Evolutionary conservation across 257 asterid species (phyloP), one percentile per base, ranked within the genome.

Genomic region (Nicotiana knightiana): DNA sequence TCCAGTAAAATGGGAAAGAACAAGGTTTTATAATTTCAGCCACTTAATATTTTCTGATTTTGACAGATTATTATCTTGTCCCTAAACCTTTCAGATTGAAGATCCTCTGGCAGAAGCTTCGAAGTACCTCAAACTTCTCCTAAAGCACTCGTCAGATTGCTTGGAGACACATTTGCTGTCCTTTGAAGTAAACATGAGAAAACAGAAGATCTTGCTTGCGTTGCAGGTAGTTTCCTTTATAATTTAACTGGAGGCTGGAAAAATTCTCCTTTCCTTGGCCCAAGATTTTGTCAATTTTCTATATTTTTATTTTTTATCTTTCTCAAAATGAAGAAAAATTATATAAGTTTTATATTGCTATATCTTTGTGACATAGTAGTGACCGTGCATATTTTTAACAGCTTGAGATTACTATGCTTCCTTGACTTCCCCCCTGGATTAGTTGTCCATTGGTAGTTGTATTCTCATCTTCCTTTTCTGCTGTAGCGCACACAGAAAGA

Each of bases 101-200:
- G 98, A 94, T 86, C 97, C 98, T 79, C 78, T 96, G 87, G 81
- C 82, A 73, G 99, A 96, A 92, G 98, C 98, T 66, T 93, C 99
- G 18, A 96, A 92, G 89, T 96, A 92, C 91, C 88, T 93, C 93
- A 94, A 96, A 91, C 94, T 92, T 57, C 99, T 96, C 76, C 98
- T 94, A 92, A 91, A 92, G 88, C 97, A 96, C 81, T 96, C 99
- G 66, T 87, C 97, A 82, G 92, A 96, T 82, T 86, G 82, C 82
- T 86, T 93, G 83, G 96, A 93, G 88, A 94, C 99, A 15, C 98
- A 96, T 87, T 85, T 92, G 67, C 90, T 93, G 67, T 93, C 98
- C 59, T 96, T 94, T 83, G 98, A 96, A 93, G 97, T 94, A 83
- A 89, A 94, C 84, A 90, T 91, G 93, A 92, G 99, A 89, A 96